Evolutionary conservation across 176 grass and related monocot genomes (phyloP), one percentile per base, ranked within the genome.

Genomic region (Carex scoparia): DNA sequence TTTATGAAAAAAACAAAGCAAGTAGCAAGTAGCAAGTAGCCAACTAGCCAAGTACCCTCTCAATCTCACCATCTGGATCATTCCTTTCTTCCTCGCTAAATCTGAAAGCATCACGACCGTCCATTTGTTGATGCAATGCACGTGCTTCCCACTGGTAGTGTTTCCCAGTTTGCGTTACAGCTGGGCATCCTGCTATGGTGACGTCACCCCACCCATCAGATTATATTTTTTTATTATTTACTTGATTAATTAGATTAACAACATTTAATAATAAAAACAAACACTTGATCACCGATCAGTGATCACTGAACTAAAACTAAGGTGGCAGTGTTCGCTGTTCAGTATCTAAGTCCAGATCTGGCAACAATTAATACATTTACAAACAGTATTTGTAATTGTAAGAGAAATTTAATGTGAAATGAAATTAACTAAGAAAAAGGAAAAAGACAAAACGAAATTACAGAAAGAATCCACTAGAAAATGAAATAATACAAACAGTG

Each of bases 401-500:
- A 10, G 3, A 12, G 3, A 14, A n/a, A 27, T 54, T 33, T 79
- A n/a, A 81, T 81, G 56, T 65, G 19, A 81, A 44, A 6, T 69
- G 4, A 16, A 69, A 13, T 53, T 10, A 5, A 69, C 27, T n/a
- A 49, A 48, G 40, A 46, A 48, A 48, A 46, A 6, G 44, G 16
- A 46, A 64, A 28, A 27, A 33, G 32, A 13, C 10, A 60, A 44
- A 64, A 31, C 0, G 16, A 30, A 81, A 23, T 82, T 60, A 82
- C 57, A 82, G 44, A 65, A 83, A 83, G 81, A 83, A 83, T 83
- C 33, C 81, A 83, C 81, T 69, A 83, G 80, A 83, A 66, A 42
- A 83, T 14, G 65, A 66, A 64, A 83, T 83, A 55, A 83, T 83
- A 83, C 81, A 83, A 64, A 83, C 61, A 82, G 55, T 58, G 61